Evolutionary conservation across 345 rosid species (phyloP), one percentile per base, ranked within the genome.

Genomic region (Lumnitzera littorea): DNA sequence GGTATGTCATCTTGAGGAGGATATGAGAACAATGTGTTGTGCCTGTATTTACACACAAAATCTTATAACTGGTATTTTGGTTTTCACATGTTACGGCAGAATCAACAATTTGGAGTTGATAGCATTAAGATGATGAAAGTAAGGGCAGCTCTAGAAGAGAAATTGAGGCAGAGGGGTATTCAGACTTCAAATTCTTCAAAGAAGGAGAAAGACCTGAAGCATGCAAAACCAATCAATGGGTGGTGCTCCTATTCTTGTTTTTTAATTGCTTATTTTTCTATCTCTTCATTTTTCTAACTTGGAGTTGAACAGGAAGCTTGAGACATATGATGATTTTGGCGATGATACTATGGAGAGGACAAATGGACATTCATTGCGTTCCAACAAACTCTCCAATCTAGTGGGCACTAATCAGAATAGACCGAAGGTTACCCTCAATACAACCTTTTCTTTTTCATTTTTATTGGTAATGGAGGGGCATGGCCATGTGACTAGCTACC

Each of bases 131-230:
- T 92, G 97, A 61, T 92, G 54, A 81, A 80, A 69, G 76, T 87
- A 25, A 80, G 98, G 80, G 97, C 97, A 48, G 84, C 83, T 17
- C 86, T 92, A 48, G 96, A 87, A 62, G 89, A 85, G 72, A 92
- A 84, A 62, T 60, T 89, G 73, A 92, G 78, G 79, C 78, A 76
- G 73, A 85, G 73, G 64, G 84, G 84, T 64, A 70, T 70, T 25
- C 56, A 82, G 59, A 70, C 82, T 51, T 76, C 83, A 36, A 55
- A 69, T 49, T 64, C 73, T 61, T 62, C 80, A 3, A 89, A 79
- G 73, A 60, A 70, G 55, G 73, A 82, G 63, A 82, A 77, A 69
- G 60, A 57, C 50, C 77, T 61, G 73, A 92, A 80, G 62, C 84
- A 61, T 50, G 62, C 24, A 20, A 87, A 78, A 63, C 73, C 80